These are phyloP conservation scores for Exobasidium cylindrosporum DNA, from an alignment of 1,284 basidiomycete genomes.

Conservation along the genomic window DNA sequence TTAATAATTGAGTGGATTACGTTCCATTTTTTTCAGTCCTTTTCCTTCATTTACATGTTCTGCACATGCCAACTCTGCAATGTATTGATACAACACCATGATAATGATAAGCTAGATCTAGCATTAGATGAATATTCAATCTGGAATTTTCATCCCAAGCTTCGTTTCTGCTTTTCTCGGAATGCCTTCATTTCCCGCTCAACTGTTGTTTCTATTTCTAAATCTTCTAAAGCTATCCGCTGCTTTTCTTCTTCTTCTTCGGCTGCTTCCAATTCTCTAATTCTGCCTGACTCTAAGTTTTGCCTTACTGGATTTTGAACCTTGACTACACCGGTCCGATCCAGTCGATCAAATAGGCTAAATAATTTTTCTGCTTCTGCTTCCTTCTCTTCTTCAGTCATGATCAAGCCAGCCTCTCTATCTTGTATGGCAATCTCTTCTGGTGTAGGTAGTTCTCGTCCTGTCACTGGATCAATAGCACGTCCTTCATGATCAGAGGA, in stretches of 20 bases:
- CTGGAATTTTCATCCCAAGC: background rate
- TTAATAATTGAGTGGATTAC: no score
- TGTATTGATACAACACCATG: background rate
- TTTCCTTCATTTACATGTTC: no score
- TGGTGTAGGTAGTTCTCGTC: conserved; percentile 29
- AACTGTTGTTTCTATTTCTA: conserved; percentile 24
- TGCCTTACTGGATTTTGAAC: conserved; percentile 28
- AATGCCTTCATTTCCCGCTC: conserved; percentile 20
- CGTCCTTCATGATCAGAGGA: background rate
- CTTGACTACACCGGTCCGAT: conserved; percentile 35
- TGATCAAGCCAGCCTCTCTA: conserved; percentile 5
- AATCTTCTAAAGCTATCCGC: conserved; percentile 23
- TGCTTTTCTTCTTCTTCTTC: conserved; percentile 21
- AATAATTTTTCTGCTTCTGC: conserved; percentile 42
- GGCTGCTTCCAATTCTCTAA: conserved; percentile 27
- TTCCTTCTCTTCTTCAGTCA: conserved; percentile 45
- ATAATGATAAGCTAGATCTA: background rate
- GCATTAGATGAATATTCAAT: no score
- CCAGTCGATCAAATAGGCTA: conserved; percentile 42
- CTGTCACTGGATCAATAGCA: conserved; percentile 42
- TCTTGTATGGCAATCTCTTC: conserved; percentile 28
- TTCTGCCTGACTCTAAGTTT: conserved; percentile 23
- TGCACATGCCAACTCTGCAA: background rate
- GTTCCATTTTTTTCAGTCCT: no score
- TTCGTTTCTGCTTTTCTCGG: conserved; percentile 5